phyloP scores from a whole-genome alignment of 106 monocot genomes.

The Dendrobium chrysotoxum region DNA sequence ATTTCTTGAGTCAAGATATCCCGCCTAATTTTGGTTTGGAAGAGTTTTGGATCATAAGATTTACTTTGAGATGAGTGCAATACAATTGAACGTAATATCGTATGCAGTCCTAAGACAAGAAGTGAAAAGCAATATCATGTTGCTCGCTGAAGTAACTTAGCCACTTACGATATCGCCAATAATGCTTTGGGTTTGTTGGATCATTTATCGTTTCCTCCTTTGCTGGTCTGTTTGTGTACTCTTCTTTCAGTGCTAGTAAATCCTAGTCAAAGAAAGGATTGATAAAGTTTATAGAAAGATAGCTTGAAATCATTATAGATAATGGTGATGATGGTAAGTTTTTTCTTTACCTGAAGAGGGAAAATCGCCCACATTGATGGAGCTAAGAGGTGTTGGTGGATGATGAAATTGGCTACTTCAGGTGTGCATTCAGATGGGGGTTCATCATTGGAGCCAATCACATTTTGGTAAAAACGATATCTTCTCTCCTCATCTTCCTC shows the following conservation, averaged over 20 bases:
- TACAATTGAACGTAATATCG: too few relatives aligned
- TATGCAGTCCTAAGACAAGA: too few relatives aligned
- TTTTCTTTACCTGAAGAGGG: slow-evolving; percentile 67
- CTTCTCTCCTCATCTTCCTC: slow-evolving; percentile 91
- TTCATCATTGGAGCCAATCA: slow-evolving; percentile 52
- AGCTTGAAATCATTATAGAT: neutral
- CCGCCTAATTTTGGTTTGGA: too few relatives aligned
- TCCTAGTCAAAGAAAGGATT: slow-evolving; percentile 36
- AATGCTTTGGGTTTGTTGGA: slow-evolving; percentile 95
- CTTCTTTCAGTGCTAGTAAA: slow-evolving; percentile 76
- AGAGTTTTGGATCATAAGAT: too few relatives aligned
- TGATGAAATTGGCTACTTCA: slow-evolving; percentile 63
- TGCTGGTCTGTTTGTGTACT: slow-evolving; percentile 73
- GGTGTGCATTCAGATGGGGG: slow-evolving; percentile 67
- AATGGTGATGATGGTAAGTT: neutral
- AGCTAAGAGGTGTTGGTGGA: slow-evolving; percentile 74
- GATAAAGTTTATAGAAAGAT: neutral
- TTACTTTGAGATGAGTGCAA: neutral
- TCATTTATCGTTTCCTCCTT: slow-evolving; percentile 92
- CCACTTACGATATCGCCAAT: slow-evolving; percentile 84
- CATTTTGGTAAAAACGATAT: slow-evolving; percentile 42
- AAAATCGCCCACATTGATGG: slow-evolving; percentile 97
- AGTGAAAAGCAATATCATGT: neutral
- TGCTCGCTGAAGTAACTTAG: neutral
- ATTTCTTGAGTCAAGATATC: too few relatives aligned